Evolutionary conservation across 495 filamentous ascomycete species (phyloP).

Genomic region (Pseudevernia furfuracea): DNA sequence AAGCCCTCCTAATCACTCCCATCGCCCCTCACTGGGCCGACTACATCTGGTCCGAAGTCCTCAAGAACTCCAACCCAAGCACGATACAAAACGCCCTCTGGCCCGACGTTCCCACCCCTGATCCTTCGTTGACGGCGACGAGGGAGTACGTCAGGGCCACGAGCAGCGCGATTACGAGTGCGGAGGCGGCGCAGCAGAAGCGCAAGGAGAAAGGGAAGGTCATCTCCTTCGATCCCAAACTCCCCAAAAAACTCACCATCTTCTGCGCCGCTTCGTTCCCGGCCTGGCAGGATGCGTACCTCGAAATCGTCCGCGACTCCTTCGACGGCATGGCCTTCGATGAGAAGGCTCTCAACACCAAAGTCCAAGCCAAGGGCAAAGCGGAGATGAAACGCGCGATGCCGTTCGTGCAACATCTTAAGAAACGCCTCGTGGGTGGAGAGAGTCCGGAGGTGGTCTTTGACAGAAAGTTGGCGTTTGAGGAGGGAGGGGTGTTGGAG

Average conservation of each 20-base stretch:
- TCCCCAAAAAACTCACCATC: constrained; percentile 85
- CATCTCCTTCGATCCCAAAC: constrained; percentile 73
- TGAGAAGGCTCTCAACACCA: constrained; percentile 69
- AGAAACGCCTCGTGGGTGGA: constrained; percentile 62
- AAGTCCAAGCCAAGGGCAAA: constrained; percentile 71
- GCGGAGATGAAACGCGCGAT: constrained; percentile 97
- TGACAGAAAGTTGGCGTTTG: constrained; percentile 73
- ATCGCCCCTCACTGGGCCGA: constrained; percentile 93
- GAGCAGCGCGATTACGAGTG: constrained; percentile 70
- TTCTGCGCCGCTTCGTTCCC: constrained; percentile 73
- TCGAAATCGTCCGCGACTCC: constrained; percentile 65
- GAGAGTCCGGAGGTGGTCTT: constrained; percentile 58
- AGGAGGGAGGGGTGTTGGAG: constrained; percentile 64
- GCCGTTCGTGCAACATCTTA: constrained; percentile 87
- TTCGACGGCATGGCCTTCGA: constrained; percentile 55
- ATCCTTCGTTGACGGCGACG: constrained; percentile 60
- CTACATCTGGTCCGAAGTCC: constrained; percentile 84
- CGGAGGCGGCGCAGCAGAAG: constrained; percentile 76
- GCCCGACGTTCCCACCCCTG: constrained; percentile 57
- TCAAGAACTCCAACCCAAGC: constrained; percentile 49
- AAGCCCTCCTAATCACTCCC: constrained; percentile 68
- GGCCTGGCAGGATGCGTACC: constrained; percentile 84
- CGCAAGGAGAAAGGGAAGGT: constrained; percentile 80
- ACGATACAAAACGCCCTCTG: constrained; percentile 75
- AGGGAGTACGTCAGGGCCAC: constrained; percentile 73